Conservation (phyloP, 306 rosid species). For the Dalbergia oliveri region DNA sequence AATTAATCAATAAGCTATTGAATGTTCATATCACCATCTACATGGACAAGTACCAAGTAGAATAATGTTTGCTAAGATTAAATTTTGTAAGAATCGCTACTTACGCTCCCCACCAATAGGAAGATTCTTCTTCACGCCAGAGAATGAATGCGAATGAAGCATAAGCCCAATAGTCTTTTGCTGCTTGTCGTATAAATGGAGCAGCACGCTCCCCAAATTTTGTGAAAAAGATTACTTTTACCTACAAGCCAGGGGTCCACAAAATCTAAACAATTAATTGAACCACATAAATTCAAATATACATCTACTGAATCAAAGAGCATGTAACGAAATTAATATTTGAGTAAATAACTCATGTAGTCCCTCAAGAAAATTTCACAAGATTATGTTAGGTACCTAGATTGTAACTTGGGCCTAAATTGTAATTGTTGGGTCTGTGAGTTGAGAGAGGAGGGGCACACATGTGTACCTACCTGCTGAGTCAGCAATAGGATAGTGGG, state of each 20-base stretch:
- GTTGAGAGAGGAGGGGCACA: no score
- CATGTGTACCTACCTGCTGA: no score
- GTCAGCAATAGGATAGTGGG: no score
- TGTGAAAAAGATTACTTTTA: conserved; percentile 81
- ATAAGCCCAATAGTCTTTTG: conserved; percentile 73
- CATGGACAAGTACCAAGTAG: conserved; percentile 13
- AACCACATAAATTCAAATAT: conserved; percentile 33
- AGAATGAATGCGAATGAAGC: conserved; percentile 90
- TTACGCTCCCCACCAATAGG: conserved; percentile 87
- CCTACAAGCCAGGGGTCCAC: conserved; percentile 59
- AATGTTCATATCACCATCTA: conserved; percentile 17
- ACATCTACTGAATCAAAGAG: conserved; percentile 34
- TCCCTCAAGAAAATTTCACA: no score
- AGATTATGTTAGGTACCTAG: no score
- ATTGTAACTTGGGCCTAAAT: no score
- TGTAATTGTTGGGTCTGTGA: no score
- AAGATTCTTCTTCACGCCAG: conserved; percentile 89
- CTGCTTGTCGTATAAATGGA: conserved; percentile 81
- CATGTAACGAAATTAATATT: background rate
- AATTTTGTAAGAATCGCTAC: conserved; percentile 43
- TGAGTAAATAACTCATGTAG: no score
- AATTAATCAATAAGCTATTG: conserved; percentile 17
- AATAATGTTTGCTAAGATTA: conserved; percentile 15
- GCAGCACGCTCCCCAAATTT: conserved; percentile 87
- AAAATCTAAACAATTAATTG: conserved; percentile 38